Base-by-base conservation (phyloP, 2,329 filamentous ascomycete species). In the Penicillium crustosum region DNA sequence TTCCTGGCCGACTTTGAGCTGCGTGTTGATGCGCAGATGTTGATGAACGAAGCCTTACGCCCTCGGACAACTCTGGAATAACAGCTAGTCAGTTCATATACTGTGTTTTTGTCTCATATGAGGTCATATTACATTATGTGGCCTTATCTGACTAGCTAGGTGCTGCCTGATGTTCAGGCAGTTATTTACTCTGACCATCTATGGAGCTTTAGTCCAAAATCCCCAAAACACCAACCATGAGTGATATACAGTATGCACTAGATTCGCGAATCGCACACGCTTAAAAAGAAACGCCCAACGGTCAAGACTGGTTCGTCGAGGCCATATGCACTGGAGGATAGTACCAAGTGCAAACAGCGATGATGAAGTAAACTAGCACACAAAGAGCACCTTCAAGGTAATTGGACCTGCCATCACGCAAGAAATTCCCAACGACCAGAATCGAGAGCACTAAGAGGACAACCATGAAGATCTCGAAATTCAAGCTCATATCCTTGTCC, bases 381-480 rank as follows among this genome's bases (percentile, higher is more conserved):
- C 91, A 90, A 19, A 97, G 82, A 25, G 86, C 83, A 2, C 93
- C 93, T 73, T 97, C 93, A 5, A 97, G 83, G 69, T 95, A 97
- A 70, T 96, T 95, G 60, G 87, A 91, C 80, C 94, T 93, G 64
- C 90, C 87, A 70, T 97, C 93, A 49, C 91, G 82, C 54, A 97
- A 77, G 76, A 96, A 96, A 61, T 91, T 90, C 1, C 92, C 91
- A 38, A 96, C 90, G 0, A 92, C 91, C 42, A 97, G 80, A 66
- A 96, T 93, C 29, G 90, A 86, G 25, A 97, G 81, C 56, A 97
- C 86, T 9, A 97, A 79, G 62, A 95, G 82, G 56, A 89, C 84
- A 21, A 95, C 83, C 77, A 95, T 91, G 79, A 96, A 96, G 15
- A 92, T 81, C 66, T 94, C 89, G 71, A 96, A 96, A 70, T 91